A percentile compares a stretch with the other conserved stretches of the same genome.
Evolutionary conservation across 805 yeast species (phyloP).

Genomic region (Scheffersomyces stipitis): DNA sequence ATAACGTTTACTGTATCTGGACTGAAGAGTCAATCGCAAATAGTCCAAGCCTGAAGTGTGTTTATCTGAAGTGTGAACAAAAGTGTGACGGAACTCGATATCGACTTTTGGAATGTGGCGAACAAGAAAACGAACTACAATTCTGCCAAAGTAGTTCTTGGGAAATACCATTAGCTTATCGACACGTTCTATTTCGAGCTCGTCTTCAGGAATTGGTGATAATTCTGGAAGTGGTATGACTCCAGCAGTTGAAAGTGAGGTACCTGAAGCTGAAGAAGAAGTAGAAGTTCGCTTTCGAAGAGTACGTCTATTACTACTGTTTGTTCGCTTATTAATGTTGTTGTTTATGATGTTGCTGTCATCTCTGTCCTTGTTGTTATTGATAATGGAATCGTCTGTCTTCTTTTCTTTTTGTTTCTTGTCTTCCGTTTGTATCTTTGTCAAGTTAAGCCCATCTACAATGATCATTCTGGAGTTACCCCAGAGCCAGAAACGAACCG

Average conservation of each 20-base stretch:
- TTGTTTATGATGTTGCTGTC: too few species aligned
- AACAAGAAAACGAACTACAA: slow-evolving; percentile 13
- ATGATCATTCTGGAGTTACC: slow-evolving; percentile 35
- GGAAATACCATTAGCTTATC: slow-evolving; percentile 16
- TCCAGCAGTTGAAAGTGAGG: too few species aligned
- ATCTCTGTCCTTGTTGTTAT: too few species aligned
- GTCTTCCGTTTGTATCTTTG: not conserved
- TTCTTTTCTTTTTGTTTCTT: not conserved
- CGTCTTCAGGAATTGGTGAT: not conserved
- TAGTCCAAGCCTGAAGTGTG: slow-evolving; percentile 15
- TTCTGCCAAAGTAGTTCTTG: slow-evolving; percentile 6
- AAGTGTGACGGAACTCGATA: slow-evolving; percentile 19
- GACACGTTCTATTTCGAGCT: not conserved
- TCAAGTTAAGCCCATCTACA: slow-evolving; percentile 23
- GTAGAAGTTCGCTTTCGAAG: too few species aligned
- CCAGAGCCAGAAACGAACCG: slow-evolving; percentile 37
- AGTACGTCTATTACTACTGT: too few species aligned
- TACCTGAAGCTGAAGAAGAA: too few species aligned
- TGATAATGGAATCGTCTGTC: too few species aligned
- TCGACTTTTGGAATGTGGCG: slow-evolving; percentile 20
- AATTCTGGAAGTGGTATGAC: too few species aligned
- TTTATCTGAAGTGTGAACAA: not conserved
- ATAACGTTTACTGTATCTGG: slow-evolving; percentile 19
- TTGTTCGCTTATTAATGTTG: not conserved
- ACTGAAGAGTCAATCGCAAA: slow-evolving; percentile 16